These are phyloP conservation scores for Phytomonas serpens DNA, from an alignment of 208 protist genomes.

Conservation along the genomic window DNA sequence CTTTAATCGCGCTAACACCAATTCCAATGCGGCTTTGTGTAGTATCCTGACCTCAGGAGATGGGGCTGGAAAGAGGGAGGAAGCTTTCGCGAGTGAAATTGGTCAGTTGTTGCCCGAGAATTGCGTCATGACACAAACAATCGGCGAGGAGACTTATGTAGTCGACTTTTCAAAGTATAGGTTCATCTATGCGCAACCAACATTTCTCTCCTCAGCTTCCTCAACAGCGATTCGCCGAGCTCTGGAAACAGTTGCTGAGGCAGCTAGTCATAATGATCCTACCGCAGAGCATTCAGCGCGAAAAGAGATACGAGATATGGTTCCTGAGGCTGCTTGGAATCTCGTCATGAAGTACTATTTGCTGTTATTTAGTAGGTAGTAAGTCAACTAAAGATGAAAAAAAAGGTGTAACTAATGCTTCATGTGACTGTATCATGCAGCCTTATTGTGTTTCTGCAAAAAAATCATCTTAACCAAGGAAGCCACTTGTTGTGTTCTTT, in stretches of 20 bases:
- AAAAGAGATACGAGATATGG: conserved; percentile 9
- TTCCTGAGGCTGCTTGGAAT: conserved; percentile 13
- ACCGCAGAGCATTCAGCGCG: background rate
- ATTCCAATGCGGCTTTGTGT: background rate
- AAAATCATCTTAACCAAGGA: background rate
- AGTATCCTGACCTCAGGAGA: background rate
- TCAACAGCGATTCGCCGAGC: conserved; percentile 46
- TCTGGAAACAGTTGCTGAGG: conserved; percentile 8
- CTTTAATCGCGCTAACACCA: background rate
- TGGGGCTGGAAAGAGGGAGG: background rate
- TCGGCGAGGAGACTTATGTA: conserved; percentile 12
- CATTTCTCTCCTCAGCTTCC: conserved; percentile 29
- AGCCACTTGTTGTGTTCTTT: background rate
- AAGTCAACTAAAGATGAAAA: background rate
- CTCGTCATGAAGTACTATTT: background rate
- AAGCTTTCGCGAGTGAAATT: background rate
- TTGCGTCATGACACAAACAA: conserved; percentile 1
- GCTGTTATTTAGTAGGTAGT: background rate
- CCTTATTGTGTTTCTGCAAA: background rate
- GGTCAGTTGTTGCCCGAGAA: background rate
- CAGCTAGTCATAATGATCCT: background rate
- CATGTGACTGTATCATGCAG: background rate
- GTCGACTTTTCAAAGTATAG: conserved; percentile 37
- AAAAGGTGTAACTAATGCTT: background rate
- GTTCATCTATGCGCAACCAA: conserved; percentile 35